Evolutionary conservation across 495 filamentous ascomycete genomes (phyloP).

Genomic region (Neurospora sp.): DNA sequence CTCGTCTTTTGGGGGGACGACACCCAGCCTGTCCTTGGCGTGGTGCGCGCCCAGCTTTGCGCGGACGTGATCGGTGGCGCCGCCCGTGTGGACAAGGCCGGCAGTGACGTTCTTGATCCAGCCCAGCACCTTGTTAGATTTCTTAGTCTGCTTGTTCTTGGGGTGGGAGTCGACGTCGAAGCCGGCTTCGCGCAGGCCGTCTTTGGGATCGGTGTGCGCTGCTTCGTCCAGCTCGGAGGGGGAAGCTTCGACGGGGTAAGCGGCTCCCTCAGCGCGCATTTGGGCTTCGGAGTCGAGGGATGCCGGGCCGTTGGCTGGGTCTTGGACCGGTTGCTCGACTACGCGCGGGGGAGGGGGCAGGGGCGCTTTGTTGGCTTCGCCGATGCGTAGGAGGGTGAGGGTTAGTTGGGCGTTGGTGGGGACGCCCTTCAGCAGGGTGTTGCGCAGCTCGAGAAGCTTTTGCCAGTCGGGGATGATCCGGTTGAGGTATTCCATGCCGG

Average conservation of each 20-base stretch:
- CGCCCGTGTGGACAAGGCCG: constrained; percentile 54
- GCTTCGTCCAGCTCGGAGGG: constrained; percentile 33
- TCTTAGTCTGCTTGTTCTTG: constrained; percentile 25
- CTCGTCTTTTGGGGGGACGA: constrained; percentile 42
- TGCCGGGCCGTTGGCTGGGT: constrained; percentile 28
- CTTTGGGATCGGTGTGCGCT: constrained; percentile 28
- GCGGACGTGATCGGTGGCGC: constrained; percentile 57
- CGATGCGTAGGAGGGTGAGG: constrained; percentile 73
- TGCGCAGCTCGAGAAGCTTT: constrained; percentile 57
- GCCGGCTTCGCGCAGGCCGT: constrained; percentile 18
- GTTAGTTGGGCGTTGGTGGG: constrained; percentile 85
- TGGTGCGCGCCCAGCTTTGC: constrained; percentile 55
- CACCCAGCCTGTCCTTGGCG: constrained; percentile 62
- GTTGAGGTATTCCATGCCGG: constrained; percentile 52
- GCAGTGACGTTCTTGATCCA: constrained; percentile 64
- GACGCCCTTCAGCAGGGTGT: constrained; percentile 69
- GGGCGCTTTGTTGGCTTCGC: constrained; percentile 73
- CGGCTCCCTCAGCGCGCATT: constrained; percentile 29
- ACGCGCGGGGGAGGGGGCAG: constrained; percentile 66
- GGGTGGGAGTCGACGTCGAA: constrained; percentile 40
- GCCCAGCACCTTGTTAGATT: constrained; percentile 45
- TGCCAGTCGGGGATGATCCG: constrained; percentile 63
- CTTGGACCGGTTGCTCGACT: constrained; percentile 41
- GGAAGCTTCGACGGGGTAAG: constrained; percentile 29
- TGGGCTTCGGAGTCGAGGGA: constrained; percentile 29